Evolutionary conservation across 1,284 basidiomycete species (phyloP), one percentile per base, ranked within the genome.

Genomic region (Puccinia triticina): DNA sequence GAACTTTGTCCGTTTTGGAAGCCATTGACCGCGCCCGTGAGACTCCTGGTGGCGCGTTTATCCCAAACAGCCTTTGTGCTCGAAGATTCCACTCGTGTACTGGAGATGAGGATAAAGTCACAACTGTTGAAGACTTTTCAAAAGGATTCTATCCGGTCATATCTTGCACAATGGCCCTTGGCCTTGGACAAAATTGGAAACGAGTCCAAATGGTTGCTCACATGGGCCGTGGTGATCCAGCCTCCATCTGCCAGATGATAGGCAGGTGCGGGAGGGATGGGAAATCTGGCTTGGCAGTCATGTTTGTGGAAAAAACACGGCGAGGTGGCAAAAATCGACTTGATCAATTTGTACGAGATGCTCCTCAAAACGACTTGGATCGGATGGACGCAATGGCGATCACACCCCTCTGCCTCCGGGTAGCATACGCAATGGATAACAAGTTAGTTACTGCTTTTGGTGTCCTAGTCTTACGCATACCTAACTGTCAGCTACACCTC

Each of bases 121-220:
- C 21, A 0, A 26, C 23, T 26, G 34, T 59, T 21, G 29, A 18
- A 5, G 74, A 43, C 11, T 76, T 59, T 43, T 34, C 40, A 1
- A 32, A 59, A 0, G 74, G 74, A 5, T 46, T n/a, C 1, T 57
- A 59, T 18, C 55, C 74, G 2, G 12, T 76, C 1, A 76, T 76
- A 2, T 57, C 74, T 0, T 76, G 74, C 12, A 77, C 61, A 11
- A 77, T 77, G 74, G 74, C 55, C 0, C 59, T 76, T 29, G 74
- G 74, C 16, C 32, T 76, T 32, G 74, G 74, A 0, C 53, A 46
- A 12, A 59, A 76, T 29, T 76, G 74, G 55, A 57, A 50, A 29
- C 53, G 26, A 26, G 59, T 64, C 4, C 29, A 55, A 0, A 29
- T 40, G 23, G 74, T 76, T 16, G 40, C 37, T 7, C 53, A 57